These are phyloP conservation scores for Drechmeria coniospora DNA, from an alignment of 2,329 filamentous ascomycete genomes.

Conservation along the genomic window DNA sequence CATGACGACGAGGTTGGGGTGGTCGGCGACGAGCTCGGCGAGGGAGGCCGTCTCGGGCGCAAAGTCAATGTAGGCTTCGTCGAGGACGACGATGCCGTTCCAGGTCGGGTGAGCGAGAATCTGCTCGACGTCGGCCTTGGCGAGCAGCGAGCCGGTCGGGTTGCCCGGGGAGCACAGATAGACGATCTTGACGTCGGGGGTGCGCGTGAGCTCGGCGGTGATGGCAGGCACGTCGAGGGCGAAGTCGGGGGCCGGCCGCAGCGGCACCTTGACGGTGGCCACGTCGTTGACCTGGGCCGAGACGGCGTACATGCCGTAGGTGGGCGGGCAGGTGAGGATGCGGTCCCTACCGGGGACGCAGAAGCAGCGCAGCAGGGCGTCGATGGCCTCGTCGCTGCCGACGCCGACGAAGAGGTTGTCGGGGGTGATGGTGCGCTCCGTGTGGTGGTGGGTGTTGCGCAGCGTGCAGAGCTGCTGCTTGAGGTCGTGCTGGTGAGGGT, in stretches of 20 bases:
- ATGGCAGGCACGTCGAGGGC: conserved; percentile 58
- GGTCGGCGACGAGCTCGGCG: conserved; percentile 81
- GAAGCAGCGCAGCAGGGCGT: conserved; percentile 85
- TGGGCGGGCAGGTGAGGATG: conserved; percentile 88
- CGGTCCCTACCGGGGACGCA: conserved; percentile 76
- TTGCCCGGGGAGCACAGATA: conserved; percentile 95
- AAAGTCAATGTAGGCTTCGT: conserved; percentile 96
- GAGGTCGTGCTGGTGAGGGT: conserved; percentile 79
- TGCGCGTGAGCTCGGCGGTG: conserved; percentile 41
- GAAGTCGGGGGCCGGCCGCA: conserved; percentile 59
- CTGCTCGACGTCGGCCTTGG: conserved; percentile 55
- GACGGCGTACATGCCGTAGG: conserved; percentile 96
- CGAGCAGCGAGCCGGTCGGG: conserved; percentile 68
- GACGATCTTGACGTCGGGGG: conserved; percentile 61
- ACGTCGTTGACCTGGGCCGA: conserved; percentile 92
- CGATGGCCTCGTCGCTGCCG: conserved; percentile 92
- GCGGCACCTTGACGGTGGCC: conserved; percentile 68
- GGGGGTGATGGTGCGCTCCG: conserved; percentile 53
- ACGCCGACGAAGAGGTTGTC: conserved; percentile 89
- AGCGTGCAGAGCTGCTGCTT: conserved; percentile 78
- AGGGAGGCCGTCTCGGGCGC: conserved; percentile 61
- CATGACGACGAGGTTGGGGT: conserved; percentile 93
- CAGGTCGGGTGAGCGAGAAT: conserved; percentile 77
- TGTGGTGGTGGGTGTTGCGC: conserved; percentile 75
- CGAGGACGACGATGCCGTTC: conserved; percentile 87